These are phyloP conservation scores for Alternaria consortialis DNA, from an alignment of 2,329 filamentous ascomycete genomes.

Conservation along the genomic window DNA sequence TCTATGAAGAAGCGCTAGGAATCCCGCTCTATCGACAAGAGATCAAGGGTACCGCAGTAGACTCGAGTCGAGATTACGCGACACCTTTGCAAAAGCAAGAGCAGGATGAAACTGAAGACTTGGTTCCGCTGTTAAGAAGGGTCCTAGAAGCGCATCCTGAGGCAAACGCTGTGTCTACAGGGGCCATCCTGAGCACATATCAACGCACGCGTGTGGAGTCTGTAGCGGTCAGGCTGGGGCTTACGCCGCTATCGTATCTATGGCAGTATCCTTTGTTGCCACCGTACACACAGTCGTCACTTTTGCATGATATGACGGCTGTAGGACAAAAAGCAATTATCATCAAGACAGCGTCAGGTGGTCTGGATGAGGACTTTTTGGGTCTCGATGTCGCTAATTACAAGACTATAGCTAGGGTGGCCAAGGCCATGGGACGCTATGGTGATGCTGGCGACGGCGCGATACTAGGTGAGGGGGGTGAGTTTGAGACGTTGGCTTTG, in stretches of 20 bases:
- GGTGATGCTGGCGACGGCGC: conserved; percentile 71
- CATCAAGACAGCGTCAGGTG: conserved; percentile 93
- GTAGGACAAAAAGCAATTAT: conserved; percentile 86
- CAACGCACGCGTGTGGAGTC: conserved; percentile 96
- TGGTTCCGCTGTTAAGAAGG: conserved; percentile 75
- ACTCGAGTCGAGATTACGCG: conserved; percentile 75
- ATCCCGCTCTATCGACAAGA: conserved; percentile 84
- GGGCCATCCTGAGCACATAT: conserved; percentile 93
- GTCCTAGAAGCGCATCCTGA: conserved; percentile 76
- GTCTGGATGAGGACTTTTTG: conserved; percentile 80
- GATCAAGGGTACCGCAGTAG: conserved; percentile 76
- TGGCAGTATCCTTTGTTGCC: conserved; percentile 90
- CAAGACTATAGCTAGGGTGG: conserved; percentile 57
- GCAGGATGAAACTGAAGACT: conserved; percentile 85
- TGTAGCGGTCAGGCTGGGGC: conserved; percentile 82
- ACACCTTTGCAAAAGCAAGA: conserved; percentile 27
- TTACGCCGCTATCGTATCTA: conserved; percentile 83
- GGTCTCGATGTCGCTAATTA: conserved; percentile 79
- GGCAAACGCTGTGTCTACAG: conserved; percentile 86
- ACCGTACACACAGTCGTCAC: conserved; percentile 55
- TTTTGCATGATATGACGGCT: conserved; percentile 82
- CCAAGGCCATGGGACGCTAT: conserved; percentile 71
- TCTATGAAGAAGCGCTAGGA: conserved; percentile 80
- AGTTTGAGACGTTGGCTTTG: conserved; percentile 92
- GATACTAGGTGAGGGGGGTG: conserved; percentile 89